Percentiles rank a stretch among this genome's conserved stretches.
Conservation (phyloP, 371 early-diverging fungal genomes). For the Lichtheimia corymbifera region DNA sequence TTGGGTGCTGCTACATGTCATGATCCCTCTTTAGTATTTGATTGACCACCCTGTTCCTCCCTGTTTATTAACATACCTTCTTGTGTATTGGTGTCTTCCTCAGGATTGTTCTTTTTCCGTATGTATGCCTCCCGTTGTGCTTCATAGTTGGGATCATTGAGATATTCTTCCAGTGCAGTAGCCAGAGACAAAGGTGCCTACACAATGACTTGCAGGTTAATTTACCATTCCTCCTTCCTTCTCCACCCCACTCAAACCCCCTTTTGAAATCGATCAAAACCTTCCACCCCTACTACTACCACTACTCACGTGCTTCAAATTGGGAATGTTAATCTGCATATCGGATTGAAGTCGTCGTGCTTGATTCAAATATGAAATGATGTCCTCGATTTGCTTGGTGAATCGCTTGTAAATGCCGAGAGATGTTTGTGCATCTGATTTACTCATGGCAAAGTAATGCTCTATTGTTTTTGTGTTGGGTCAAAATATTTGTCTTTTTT, state of each 20-base stretch:
- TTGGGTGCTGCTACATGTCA: conserved; percentile 4
- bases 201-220: conserved; percentile 1
- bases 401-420: conserved; percentile 89
- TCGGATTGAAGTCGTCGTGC: conserved; percentile 72
- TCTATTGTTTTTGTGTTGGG: conserved; percentile 33
- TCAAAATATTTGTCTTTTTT: background rate
- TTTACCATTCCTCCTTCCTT: background rate
- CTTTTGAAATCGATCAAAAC: background rate
- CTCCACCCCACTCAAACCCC: too few species aligned
- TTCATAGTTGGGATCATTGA: conserved; percentile 74
- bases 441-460: conserved; percentile 88
- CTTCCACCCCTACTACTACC: too few species aligned
- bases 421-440: conserved; percentile 76
- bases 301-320: conserved; percentile 75
- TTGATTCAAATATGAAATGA: conserved; percentile 77
- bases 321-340: conserved; percentile 79
- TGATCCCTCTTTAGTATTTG: too few species aligned
- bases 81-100: background rate
- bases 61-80: background rate
- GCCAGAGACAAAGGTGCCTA: conserved; percentile 87
- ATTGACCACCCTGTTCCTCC: background rate
- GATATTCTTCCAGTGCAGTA: conserved; percentile 84
- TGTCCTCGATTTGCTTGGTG: conserved; percentile 80
- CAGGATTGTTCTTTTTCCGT: conserved; percentile 33
- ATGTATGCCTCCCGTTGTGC: conserved; percentile 42